phyloP scores from a whole-genome alignment of 768 basidiomycete species.

The Tylopilus vinaceipallidus region DNA sequence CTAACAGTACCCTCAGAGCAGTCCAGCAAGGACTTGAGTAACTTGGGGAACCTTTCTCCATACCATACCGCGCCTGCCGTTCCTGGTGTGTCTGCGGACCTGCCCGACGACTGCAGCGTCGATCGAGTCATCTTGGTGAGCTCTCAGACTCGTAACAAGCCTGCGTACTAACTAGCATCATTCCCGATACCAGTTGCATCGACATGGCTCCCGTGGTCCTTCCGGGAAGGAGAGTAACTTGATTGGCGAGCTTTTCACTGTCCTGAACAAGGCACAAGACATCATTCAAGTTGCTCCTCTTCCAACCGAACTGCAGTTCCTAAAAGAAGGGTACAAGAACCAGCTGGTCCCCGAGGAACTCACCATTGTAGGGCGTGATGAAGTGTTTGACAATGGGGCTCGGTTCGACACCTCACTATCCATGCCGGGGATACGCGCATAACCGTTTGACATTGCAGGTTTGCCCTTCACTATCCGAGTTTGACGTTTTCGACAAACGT shows the following conservation, averaged over 20 bases:
- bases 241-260: conserved; percentile 32
- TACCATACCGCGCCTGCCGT: conserved; percentile 34
- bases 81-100: conserved; percentile 24
- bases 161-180: neutral
- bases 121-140: conserved; percentile 41
- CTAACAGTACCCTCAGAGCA: neutral
- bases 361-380: conserved; percentile 34
- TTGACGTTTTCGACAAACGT: conserved; percentile 12
- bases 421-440: neutral
- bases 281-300: conserved; percentile 29
- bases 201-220: conserved; percentile 43
- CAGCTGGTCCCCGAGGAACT: conserved; percentile 35
- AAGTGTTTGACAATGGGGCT: conserved; percentile 42
- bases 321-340: conserved; percentile 36
- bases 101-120: conserved; percentile 41
- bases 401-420: conserved; percentile 24
- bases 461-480: conserved; percentile 24
- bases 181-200: conserved; percentile 32
- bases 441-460: conserved; percentile 7
- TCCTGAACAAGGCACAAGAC: conserved; percentile 25
- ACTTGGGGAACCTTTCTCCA: conserved; percentile 37
- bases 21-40: neutral
- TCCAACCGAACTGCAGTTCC: conserved; percentile 34
- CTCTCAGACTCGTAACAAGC: neutral
- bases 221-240: conserved; percentile 22